These are phyloP conservation scores for Cerrena zonata DNA, from an alignment of 1,284 basidiomycete species.

Conservation along the genomic window DNA sequence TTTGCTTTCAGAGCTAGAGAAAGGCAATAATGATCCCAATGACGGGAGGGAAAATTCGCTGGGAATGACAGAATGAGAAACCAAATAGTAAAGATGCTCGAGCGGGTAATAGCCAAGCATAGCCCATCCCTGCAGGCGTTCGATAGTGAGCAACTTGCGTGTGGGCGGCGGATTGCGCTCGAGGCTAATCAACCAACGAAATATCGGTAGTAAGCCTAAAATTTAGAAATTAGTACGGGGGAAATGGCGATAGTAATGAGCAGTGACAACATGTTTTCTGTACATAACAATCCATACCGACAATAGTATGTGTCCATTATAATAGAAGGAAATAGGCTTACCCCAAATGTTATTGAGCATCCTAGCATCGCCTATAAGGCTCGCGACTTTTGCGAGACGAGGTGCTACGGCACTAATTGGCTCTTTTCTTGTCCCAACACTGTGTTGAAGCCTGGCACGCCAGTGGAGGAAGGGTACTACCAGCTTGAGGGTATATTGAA, in stretches of 20 bases:
- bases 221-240: neutral
- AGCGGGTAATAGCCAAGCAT: slow-evolving; percentile 81
- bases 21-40: slow-evolving; percentile 30
- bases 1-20: slow-evolving; percentile 24
- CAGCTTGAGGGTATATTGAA: slow-evolving; percentile 67
- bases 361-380: slow-evolving; percentile 59
- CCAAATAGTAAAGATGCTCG: slow-evolving; percentile 72
- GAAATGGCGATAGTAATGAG: neutral
- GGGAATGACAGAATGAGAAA: slow-evolving; percentile 59
- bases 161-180: slow-evolving; percentile 67
- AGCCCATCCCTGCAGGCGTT: slow-evolving; percentile 77
- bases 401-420: slow-evolving; percentile 49
- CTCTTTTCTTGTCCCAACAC: slow-evolving; percentile 46
- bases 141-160: slow-evolving; percentile 63
- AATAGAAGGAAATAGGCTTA: slow-evolving; percentile 29
- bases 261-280: neutral
- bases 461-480: slow-evolving; percentile 58
- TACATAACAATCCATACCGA: neutral
- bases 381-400: slow-evolving; percentile 50
- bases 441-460: slow-evolving; percentile 62
- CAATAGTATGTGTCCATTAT: too few relatives aligned
- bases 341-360: slow-evolving; percentile 75
- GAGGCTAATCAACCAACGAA: slow-evolving; percentile 71
- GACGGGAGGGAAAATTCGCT: slow-evolving; percentile 40
- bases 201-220: slow-evolving; percentile 65